phyloP scores from a whole-genome alignment of 2,329 filamentous ascomycete genomes.

The Aureobasidium sp. region DNA sequence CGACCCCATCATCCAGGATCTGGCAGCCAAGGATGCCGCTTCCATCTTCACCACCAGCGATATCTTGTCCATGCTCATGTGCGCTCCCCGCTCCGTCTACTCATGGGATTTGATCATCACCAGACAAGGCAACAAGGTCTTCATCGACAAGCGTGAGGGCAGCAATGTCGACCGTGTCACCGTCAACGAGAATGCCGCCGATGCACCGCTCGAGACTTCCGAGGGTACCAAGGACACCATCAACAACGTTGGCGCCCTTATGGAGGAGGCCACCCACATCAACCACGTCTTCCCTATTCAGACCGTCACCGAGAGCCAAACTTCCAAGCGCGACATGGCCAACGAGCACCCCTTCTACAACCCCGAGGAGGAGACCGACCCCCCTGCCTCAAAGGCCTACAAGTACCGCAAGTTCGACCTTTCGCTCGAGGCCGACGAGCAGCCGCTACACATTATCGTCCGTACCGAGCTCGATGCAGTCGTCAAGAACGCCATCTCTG shows the following conservation, averaged over 20 bases:
- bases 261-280: conserved; percentile 97
- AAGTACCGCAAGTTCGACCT: conserved; percentile 97
- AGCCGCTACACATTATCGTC: conserved; percentile 87
- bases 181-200: conserved; percentile 96
- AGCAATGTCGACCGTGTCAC: conserved; percentile 94
- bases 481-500: conserved; percentile 86
- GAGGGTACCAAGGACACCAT: conserved; percentile 91
- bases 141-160: conserved; percentile 96
- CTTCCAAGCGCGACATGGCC: conserved; percentile 71
- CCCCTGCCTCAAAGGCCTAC: conserved; percentile 93
- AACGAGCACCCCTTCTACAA: conserved; percentile 98
- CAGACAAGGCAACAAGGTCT: conserved; percentile 91
- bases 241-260: conserved; percentile 88
- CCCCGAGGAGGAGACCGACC: conserved; percentile 82
- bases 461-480: conserved; percentile 93
- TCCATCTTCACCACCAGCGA: conserved; percentile 96
- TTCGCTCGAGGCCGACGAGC: conserved; percentile 81
- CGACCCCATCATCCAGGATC: conserved; percentile 93
- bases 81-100: conserved; percentile 90
- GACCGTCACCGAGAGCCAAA: conserved; percentile 77
- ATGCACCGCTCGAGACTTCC: conserved; percentile 83
- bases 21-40: conserved; percentile 91
- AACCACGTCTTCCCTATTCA: conserved; percentile 99
- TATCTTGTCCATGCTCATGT: conserved; percentile 99
- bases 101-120: conserved; percentile 97